Evolutionary conservation across 306 rosid species (phyloP).

Genomic region (Castanea mollissima): DNA sequence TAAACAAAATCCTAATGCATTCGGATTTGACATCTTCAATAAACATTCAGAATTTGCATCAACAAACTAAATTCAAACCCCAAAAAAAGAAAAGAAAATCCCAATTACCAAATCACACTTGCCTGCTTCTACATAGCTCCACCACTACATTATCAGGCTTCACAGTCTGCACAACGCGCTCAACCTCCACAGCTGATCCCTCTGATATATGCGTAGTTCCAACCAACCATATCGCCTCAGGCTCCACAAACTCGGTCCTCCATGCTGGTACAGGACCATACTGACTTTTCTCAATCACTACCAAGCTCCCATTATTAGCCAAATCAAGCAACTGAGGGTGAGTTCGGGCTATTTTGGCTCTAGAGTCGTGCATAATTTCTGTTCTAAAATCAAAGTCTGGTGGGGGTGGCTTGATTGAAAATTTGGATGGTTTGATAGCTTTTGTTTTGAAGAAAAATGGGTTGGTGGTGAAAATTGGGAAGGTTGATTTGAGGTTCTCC

Average conservation of each 20-base stretch:
- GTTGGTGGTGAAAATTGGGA: conserved; percentile 48
- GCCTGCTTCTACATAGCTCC: conserved; percentile 95
- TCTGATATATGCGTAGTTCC: conserved; percentile 66
- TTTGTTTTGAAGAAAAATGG: conserved; percentile 35
- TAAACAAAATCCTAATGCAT: background rate
- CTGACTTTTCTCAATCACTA: conserved; percentile 64
- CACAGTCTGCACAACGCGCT: conserved; percentile 63
- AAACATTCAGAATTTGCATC: background rate
- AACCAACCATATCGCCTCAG: conserved; percentile 65
- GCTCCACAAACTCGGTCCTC: conserved; percentile 76
- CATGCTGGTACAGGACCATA: conserved; percentile 79
- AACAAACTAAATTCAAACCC: background rate
- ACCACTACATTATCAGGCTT: conserved; percentile 82
- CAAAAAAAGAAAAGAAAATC: background rate
- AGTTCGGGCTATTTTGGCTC: conserved; percentile 48
- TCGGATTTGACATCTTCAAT: background rate
- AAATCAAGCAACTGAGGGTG: conserved; percentile 81
- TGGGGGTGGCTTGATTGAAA: conserved; percentile 67
- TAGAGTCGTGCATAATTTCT: conserved; percentile 51
- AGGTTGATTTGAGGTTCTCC: conserved; percentile 51
- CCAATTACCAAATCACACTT: conserved; percentile 21
- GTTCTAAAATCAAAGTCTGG: conserved; percentile 66
- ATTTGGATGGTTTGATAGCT: conserved; percentile 37
- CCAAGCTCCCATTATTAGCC: conserved; percentile 68
- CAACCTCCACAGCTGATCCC: conserved; percentile 61